These are phyloP conservation scores for Biancaea sappan DNA, from an alignment of 306 rosid species.

Conservation along the genomic window DNA sequence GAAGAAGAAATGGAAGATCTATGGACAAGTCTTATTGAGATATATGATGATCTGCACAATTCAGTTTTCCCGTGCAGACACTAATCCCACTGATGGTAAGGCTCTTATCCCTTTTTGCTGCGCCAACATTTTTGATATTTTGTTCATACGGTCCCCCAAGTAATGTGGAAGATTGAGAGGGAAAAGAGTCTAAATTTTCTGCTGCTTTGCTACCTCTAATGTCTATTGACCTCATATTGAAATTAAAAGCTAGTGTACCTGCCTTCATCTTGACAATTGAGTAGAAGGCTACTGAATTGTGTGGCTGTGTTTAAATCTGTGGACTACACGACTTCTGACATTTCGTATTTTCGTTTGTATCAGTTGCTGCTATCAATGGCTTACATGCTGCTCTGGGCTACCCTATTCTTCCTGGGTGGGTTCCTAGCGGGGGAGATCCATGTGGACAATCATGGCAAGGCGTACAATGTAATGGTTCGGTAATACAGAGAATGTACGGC, in stretches of 20 bases:
- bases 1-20: constrained; percentile 53
- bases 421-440: constrained; percentile 80
- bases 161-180: constrained; percentile 21
- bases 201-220: neutral
- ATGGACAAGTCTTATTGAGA: constrained; percentile 45
- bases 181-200: neutral
- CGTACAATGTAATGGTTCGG: constrained; percentile 65
- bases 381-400: constrained; percentile 69
- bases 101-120: constrained; percentile 30
- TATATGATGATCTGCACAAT: constrained; percentile 52
- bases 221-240: neutral
- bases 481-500: constrained; percentile 67
- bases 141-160: constrained; percentile 29
- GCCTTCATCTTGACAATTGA: constrained; percentile 9
- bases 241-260: neutral
- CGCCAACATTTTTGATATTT: constrained; percentile 32
- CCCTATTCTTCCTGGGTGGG: constrained; percentile 91
- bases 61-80: constrained; percentile 62
- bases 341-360: constrained; percentile 43
- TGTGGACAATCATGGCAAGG: constrained; percentile 97
- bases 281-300: neutral
- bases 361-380: constrained; percentile 82
- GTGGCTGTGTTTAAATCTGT: neutral
- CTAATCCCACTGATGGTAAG: constrained; percentile 76
- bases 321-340: constrained; percentile 13